phyloP scores from a whole-genome alignment of 2,329 filamentous ascomycete species.

The Leptographium galeiforme region DNA sequence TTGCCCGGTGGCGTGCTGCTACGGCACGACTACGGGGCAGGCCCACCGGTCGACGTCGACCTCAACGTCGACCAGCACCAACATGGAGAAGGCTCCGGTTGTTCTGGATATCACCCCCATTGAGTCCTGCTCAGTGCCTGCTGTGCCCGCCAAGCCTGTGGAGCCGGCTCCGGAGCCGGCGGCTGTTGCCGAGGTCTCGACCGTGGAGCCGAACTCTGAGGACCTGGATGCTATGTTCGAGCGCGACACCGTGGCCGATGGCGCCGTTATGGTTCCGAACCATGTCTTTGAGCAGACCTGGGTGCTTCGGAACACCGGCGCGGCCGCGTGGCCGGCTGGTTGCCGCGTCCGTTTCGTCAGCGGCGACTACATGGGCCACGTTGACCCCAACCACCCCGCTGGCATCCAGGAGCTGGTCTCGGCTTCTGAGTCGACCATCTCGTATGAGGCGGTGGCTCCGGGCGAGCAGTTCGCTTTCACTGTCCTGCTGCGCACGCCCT shows the following conservation, averaged over 20 bases:
- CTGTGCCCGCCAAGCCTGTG: not conserved
- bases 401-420: slow-evolving; percentile 62
- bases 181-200: slow-evolving; percentile 8
- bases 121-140: not conserved
- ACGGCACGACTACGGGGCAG: slow-evolving; percentile 6
- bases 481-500: slow-evolving; percentile 69
- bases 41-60: not conserved
- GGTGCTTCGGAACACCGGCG: slow-evolving; percentile 78
- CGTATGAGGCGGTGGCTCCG: slow-evolving; percentile 53
- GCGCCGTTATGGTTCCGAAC: slow-evolving; percentile 56
- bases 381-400: slow-evolving; percentile 69
- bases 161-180: not conserved
- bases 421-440: slow-evolving; percentile 71
- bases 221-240: slow-evolving; percentile 51
- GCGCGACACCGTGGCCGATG: slow-evolving; percentile 66
- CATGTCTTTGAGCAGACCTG: slow-evolving; percentile 79
- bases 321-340: slow-evolving; percentile 68
- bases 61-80: not conserved
- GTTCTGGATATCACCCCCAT: slow-evolving; percentile 58
- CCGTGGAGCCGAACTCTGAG: slow-evolving; percentile 12
- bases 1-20: not conserved
- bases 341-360: slow-evolving; percentile 85
- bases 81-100: slow-evolving; percentile 36
- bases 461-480: slow-evolving; percentile 71
- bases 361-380: slow-evolving; percentile 90